phyloP scores from a whole-genome alignment of 768 basidiomycete genomes.

The Hirschioporus abietinus region DNA sequence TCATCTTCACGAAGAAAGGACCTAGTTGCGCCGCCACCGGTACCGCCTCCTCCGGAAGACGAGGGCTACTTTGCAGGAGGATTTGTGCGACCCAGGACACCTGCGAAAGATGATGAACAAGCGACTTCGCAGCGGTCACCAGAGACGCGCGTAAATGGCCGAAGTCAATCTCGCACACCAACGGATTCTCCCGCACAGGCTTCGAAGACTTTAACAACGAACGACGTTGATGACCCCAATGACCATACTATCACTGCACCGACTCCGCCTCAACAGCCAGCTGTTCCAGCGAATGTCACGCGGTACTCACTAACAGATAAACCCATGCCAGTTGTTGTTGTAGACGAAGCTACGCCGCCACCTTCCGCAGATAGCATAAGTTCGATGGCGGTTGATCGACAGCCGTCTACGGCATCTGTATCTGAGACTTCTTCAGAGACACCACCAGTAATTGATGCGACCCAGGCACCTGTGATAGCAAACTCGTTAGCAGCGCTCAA shows the following conservation, averaged over 20 bases:
- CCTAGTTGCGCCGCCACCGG: not conserved
- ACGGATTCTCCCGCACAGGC: not conserved
- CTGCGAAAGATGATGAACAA: not conserved
- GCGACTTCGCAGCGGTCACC: not conserved
- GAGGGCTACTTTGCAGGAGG: constrained; percentile 4
- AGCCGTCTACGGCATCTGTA: constrained; percentile 8
- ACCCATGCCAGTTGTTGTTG: constrained; percentile 51
- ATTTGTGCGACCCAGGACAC: not conserved
- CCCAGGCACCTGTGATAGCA: constrained; percentile 61
- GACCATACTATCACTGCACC: constrained; percentile 2
- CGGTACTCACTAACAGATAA: constrained; percentile 78
- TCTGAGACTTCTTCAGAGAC: constrained; percentile 26
- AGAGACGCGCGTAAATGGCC: not conserved
- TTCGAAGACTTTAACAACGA: not conserved
- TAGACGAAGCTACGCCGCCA: constrained; percentile 41
- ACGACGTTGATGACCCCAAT: constrained; percentile 4
- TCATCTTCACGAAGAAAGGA: constrained; percentile 2
- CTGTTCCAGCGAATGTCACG: constrained; percentile 63
- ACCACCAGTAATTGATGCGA: constrained; percentile 30
- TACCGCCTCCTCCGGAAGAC: not conserved
- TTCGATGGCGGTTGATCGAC: constrained; percentile 19
- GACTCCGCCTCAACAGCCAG: constrained; percentile 7
- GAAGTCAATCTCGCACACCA: not conserved
- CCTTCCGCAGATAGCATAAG: constrained; percentile 18
- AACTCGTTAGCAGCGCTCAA: constrained; percentile 85